Evolutionary conservation across 2,329 filamentous ascomycete genomes (phyloP).

Genomic region (Triangularia setosa): DNA sequence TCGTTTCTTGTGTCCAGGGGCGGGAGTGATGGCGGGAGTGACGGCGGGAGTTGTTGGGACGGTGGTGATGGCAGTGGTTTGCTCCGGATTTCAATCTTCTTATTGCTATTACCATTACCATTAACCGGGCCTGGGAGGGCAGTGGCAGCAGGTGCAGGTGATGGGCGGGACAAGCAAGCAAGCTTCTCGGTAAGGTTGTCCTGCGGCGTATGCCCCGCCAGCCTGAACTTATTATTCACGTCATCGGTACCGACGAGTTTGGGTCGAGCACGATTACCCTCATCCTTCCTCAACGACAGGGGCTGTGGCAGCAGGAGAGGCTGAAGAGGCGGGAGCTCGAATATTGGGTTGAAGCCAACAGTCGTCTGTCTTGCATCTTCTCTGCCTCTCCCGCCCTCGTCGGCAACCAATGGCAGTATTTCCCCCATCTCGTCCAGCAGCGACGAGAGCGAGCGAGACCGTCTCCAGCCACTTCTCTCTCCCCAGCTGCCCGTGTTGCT

Average conservation of each 20-base stretch:
- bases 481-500: background rate
- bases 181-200: conserved; percentile 18
- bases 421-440: conserved; percentile 9
- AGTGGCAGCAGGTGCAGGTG: conserved; percentile 7
- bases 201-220: conserved; percentile 10
- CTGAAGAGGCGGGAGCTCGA: background rate
- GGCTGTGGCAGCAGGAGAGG: background rate
- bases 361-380: background rate
- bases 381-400: conserved; percentile 8
- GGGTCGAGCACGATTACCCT: background rate
- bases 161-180: conserved; percentile 13
- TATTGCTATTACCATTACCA: background rate
- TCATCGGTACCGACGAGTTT: conserved; percentile 2
- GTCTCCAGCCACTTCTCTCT: background rate
- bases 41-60: background rate
- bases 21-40: background rate
- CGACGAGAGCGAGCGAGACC: conserved; percentile 12
- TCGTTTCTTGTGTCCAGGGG: background rate
- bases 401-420: conserved; percentile 1
- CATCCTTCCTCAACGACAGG: background rate
- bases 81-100: background rate
- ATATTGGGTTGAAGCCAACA: background rate
- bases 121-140: background rate
- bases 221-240: conserved; percentile 1
- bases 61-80: background rate